Base-by-base conservation (phyloP, 257 asterid genomes). In the Solanum chmielewskii region DNA sequence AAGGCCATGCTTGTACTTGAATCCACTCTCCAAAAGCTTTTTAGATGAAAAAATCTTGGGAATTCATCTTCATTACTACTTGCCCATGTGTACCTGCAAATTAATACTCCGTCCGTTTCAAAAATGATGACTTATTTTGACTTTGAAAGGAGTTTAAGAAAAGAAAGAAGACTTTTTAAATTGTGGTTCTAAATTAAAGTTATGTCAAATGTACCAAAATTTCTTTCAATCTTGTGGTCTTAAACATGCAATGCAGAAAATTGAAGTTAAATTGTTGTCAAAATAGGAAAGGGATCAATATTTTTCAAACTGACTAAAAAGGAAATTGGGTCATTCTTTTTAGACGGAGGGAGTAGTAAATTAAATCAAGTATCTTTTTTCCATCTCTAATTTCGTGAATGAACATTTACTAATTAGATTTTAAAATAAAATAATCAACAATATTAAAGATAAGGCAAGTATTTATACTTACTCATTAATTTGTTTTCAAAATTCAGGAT, bases 21-120 rank as follows among this genome's bases (percentile, higher is more conserved):
- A 94, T 59, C 95, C 97, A 69, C 87, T 88, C 75, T 86, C 91
- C 90, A 83, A 69, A n/a, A 94, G 90, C 49, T 92, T 94, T 60
- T 90, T 90, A 1, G 92, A 92, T 37, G 95, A 91, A 62, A 88
- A 27, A 27, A 27, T 27, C 27, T 27, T 27, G 27, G 92, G 5
- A 44, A 23, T 60, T 87, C 91, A 13, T 90, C 74, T 8, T 89
- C 66, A 20, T 42, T 7, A 44, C 87, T 92, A 42, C 91, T 91
- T 93, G 90, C 84, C 21, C 93, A 88, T 76, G 85, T 5, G n/a
- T 42, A 76, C 83, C 83, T 76, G 60, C 60, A 74, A 75, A 39
- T 39, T 75, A 39, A 39, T 27, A 27, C 1, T 27, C 27, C 27
- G 27, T 27, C 27, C 27, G 27, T 27, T 27, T 27, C 27, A 27